Base-by-base conservation (phyloP, 306 rosid species). In the Glycine soja region DNA sequence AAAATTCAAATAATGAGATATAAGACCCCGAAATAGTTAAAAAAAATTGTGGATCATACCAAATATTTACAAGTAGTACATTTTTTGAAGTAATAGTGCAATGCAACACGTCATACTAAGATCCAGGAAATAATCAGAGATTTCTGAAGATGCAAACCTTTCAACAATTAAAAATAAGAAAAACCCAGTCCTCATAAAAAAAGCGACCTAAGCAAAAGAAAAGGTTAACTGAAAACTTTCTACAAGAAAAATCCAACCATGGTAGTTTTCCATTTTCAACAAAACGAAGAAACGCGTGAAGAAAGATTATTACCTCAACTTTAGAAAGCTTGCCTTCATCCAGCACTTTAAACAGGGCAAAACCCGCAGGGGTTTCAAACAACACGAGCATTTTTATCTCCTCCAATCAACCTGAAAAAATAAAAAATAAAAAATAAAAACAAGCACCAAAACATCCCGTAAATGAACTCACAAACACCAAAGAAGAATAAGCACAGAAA, bases 301-400 rank as follows among this genome's bases (percentile, higher is more conserved):
- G 12, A 59, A 24, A 58, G 8, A 59, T 19, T 16, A 77, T 42
- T 84, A 94, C 98, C 91, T 94, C 97, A 11, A 90, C 96, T 83
- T 90, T 89, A 7, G 88, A 78, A 58, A 94, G 92, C 74, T 90
- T 94, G 46, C 94, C 97, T 86, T 94, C 97, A 76, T 92, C 88
- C 64, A 92, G 77, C 18, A 94, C 96, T 85, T 90, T 90, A 67
- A 94, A 92, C 8, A 94, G 89, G 82, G 95, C 91, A 70, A 90
- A 92, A 4, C 98, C 98, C 32, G 92, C 98, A 7, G 93, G 89
- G 0, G 95, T 92, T 74, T 94, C 97, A 9, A 89, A 94, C 76
- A 94, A 65, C 12, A 92, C 88, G 18, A 92, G 92, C 98, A 94
- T 94, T 72, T 78, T 86, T 24, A 13, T 62, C 80, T 75, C 75